Conservation (phyloP, 202 grass and related monocot species). For the Elaeis oleifera region DNA sequence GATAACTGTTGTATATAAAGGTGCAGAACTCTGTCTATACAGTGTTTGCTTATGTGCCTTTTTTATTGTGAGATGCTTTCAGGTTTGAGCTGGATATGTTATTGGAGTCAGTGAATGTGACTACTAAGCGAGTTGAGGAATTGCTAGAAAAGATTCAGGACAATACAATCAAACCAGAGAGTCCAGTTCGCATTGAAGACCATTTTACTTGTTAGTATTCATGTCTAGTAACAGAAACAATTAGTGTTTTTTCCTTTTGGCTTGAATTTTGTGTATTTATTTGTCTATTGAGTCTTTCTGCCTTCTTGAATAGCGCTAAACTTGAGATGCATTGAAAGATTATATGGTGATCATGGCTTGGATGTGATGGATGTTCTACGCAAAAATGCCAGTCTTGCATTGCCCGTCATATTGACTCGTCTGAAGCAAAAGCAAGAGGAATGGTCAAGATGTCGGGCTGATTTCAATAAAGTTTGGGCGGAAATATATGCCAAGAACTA, state of each 20-base stretch:
- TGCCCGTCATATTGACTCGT: constrained; percentile 70
- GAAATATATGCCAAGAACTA: constrained; percentile 83
- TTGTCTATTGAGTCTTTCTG: no score
- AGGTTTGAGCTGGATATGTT: constrained; percentile 89
- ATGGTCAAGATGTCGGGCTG: constrained; percentile 61
- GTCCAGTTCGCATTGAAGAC: constrained; percentile 48
- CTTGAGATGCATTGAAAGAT: constrained; percentile 60
- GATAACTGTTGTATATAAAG: no score
- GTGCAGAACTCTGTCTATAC: no score
- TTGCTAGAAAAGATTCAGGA: constrained; percentile 63
- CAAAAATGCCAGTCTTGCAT: constrained; percentile 54
- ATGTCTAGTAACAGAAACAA: background rate
- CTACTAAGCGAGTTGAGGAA: constrained; percentile 57
- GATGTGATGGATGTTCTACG: constrained; percentile 72
- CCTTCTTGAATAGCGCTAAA: constrained; percentile 42
- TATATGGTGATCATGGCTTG: constrained; percentile 69
- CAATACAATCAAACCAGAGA: constrained; percentile 51
- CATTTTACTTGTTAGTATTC: constrained; percentile 49
- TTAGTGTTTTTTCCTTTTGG: background rate
- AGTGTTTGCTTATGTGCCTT: no score
- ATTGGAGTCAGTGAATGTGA: constrained; percentile 63
- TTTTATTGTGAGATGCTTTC: background rate
- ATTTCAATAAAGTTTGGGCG: constrained; percentile 82
- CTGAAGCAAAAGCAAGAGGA: constrained; percentile 75
- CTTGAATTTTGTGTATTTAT: no score